Conservation (phyloP, 805 yeast genomes). For the Metschnikowia hibisci region DNA sequence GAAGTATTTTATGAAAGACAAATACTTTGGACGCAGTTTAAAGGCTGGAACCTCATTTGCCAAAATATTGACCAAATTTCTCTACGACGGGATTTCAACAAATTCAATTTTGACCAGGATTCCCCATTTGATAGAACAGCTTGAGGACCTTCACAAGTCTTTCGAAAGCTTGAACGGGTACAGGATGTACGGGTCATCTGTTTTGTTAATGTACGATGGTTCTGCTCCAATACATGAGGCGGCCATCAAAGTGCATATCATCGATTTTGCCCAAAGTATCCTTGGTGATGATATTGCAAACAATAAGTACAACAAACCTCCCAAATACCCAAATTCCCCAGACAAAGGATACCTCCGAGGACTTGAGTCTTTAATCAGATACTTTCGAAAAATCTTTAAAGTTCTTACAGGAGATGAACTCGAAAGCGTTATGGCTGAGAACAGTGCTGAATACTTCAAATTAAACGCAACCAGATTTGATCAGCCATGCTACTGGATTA, state of each 20-base stretch:
- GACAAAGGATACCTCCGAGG: slow-evolving; percentile 90
- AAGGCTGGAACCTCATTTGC: slow-evolving; percentile 72
- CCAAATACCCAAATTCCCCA: slow-evolving; percentile 55
- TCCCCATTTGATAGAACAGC: slow-evolving; percentile 57
- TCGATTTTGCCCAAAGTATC: slow-evolving; percentile 94
- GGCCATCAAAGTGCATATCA: slow-evolving; percentile 56
- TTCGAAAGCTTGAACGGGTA: slow-evolving; percentile 63
- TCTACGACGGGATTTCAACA: slow-evolving; percentile 66
- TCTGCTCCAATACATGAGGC: slow-evolving; percentile 17
- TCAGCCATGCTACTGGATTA: slow-evolving; percentile 11
- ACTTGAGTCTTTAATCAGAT: slow-evolving; percentile 61
- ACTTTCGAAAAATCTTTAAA: slow-evolving; percentile 58
- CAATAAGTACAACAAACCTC: slow-evolving; percentile 56
- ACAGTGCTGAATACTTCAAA: slow-evolving; percentile 4
- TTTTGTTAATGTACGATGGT: slow-evolving; percentile 88
- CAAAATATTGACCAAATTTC: slow-evolving; percentile 66
- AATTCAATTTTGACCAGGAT: slow-evolving; percentile 63
- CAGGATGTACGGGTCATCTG: slow-evolving; percentile 86
- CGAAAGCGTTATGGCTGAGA: slow-evolving; percentile 19
- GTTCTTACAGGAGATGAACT: slow-evolving; percentile 41
- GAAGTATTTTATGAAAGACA: slow-evolving; percentile 68
- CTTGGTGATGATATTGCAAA: slow-evolving; percentile 46
- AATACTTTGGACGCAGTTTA: slow-evolving; percentile 85
- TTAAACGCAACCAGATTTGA: slow-evolving; percentile 1
- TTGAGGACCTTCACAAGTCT: slow-evolving; percentile 55